Percentiles rank a stretch among this genome's conserved stretches.
Conservation (phyloP, 768 basidiomycete genomes). For the Coprinopsis marcescibilis region DNA sequence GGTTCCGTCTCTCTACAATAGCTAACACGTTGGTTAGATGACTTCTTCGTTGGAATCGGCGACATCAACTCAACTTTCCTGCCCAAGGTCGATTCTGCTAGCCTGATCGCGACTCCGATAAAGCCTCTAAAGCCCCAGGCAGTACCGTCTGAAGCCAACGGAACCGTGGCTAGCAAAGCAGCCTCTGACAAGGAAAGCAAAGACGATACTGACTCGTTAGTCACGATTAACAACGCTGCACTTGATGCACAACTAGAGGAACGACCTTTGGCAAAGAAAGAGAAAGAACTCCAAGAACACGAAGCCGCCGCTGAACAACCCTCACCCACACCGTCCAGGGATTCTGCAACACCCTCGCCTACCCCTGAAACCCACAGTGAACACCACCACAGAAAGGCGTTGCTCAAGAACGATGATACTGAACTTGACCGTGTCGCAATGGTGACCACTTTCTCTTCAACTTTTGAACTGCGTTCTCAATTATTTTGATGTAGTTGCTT, state of each 20-base stretch:
- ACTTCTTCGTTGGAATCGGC: slow-evolving; percentile 97
- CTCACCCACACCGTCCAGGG: slow-evolving; percentile 10
- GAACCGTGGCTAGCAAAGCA: slow-evolving; percentile 5
- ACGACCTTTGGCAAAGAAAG: slow-evolving; percentile 82
- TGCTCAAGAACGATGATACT: slow-evolving; percentile 81
- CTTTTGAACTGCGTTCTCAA: slow-evolving; percentile 1
- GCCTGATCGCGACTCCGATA: slow-evolving; percentile 26
- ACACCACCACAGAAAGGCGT: slow-evolving; percentile 41
- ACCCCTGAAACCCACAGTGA: slow-evolving; percentile 38
- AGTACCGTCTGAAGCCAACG: slow-evolving; percentile 14
- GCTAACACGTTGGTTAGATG: slow-evolving; percentile 50
- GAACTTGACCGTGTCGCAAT: slow-evolving; percentile 76
- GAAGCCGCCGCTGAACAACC: slow-evolving; percentile 15
- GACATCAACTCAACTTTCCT: slow-evolving; percentile 97
- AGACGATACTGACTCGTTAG: slow-evolving; percentile 46
- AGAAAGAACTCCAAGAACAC: slow-evolving; percentile 65
- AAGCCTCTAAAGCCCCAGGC: not conserved
- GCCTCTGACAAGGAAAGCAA: slow-evolving; percentile 31
- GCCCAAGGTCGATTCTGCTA: slow-evolving; percentile 64
- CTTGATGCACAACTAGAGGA: slow-evolving; percentile 83
- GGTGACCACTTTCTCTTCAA: slow-evolving; percentile 35
- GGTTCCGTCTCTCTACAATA: not conserved
- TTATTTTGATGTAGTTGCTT: slow-evolving; percentile 55
- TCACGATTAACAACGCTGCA: slow-evolving; percentile 61
- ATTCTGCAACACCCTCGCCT: slow-evolving; percentile 13